Evolutionary conservation across 495 filamentous ascomycete genomes (phyloP), one percentile per base, ranked within the genome.

Genomic region (Lasiosphaeria miniovina): DNA sequence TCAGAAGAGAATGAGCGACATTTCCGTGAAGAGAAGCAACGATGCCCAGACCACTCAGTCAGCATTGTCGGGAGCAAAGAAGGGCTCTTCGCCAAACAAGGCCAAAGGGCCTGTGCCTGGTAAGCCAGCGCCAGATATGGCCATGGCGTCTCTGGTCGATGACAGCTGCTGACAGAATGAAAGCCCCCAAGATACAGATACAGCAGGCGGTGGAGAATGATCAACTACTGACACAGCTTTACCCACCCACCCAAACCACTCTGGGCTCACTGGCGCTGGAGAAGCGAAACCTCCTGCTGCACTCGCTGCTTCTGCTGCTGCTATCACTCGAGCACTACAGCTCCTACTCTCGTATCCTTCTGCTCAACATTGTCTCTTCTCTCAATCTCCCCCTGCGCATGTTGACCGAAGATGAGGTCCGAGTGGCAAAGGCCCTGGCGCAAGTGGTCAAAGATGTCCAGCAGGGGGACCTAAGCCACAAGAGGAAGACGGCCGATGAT

Each of bases 261-360:
- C 74, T 83, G 12, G 68, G 60, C 43, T 65, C 73, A 0, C 62
- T 75, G 15, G 67, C 75, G 0, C 69, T 71, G 50, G 77, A 80
- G 51, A 82, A 80, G 61, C 71, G 77, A 15, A 71, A 69, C 6
- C 64, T 82, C 40, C 64, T 84, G 14, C 68, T 84, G 10, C 74
- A 83, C 63, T 84, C 86, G 1, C 74, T 93, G 45, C 74, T 96
- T 4, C 77, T 96, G 7, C 71, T 96, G 24, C 64, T 93, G 32
- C 77, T 96, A 24, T 91, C 89, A 6, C 70, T 96, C n/a, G 87
- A 94, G 68, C 83, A 90, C 55, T 96, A 96, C 69, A 80, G 79
- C 58, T 82, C 88, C 9, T 85, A 88, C 54, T 91, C 91, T 5
- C 83, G 91, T 15, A 81, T 93, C 14, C 70, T 96, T 9, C 81